phyloP scores from a whole-genome alignment of 305 asterid species.

The Solanum hybrid region DNA sequence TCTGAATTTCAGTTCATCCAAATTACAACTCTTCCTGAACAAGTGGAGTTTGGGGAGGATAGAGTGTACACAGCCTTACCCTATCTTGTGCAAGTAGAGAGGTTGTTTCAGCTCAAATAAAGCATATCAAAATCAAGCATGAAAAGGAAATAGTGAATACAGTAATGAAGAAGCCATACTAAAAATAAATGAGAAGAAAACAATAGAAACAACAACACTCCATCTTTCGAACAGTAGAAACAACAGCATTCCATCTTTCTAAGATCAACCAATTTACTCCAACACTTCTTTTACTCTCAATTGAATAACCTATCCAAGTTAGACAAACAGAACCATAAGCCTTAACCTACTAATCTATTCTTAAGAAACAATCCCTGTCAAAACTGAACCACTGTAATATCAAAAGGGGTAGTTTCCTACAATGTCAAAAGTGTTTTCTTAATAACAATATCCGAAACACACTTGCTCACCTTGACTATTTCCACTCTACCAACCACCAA shows the following conservation, averaged over 20 bases:
- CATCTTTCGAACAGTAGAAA: background rate
- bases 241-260: background rate
- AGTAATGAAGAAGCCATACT: background rate
- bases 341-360: background rate
- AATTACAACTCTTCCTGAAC: too few relatives aligned
- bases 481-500: background rate
- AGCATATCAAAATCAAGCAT: background rate
- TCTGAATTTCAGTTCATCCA: background rate
- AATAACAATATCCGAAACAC: background rate
- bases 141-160: background rate
- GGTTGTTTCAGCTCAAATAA: background rate
- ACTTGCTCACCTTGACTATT: background rate
- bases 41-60: too few relatives aligned
- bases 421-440: background rate
- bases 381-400: background rate
- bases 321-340: background rate
- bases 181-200: background rate
- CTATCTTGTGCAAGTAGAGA: background rate
- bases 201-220: background rate
- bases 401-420: background rate
- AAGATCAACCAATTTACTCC: background rate
- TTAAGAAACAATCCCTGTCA: background rate
- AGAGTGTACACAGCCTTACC: too few relatives aligned
- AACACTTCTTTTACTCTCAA: background rate
- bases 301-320: background rate